Conservation (phyloP, 1,284 basidiomycete genomes). For the Tetrapyrgos nigripes region DNA sequence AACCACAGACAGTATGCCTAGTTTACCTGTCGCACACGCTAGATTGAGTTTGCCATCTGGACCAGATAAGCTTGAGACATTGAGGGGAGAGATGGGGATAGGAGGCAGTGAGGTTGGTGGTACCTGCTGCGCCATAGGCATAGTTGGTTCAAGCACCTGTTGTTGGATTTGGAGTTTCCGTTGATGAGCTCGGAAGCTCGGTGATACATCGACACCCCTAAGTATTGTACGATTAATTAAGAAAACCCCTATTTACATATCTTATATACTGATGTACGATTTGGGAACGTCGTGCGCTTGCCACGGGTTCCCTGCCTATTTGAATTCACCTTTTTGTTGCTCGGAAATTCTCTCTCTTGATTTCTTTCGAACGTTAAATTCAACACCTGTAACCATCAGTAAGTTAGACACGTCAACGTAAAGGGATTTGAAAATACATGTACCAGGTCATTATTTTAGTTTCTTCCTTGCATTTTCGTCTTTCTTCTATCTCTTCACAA, state of each 20-base stretch:
- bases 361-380: no score
- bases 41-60: slow-evolving; percentile 72
- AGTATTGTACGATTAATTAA: no score
- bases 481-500: slow-evolving; percentile 57
- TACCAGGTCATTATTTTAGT: slow-evolving; percentile 52
- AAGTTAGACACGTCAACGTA: neutral
- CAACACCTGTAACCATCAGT: slow-evolving; percentile 47
- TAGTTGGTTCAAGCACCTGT: no score
- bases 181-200: no score
- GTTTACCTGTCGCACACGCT: slow-evolving; percentile 66
- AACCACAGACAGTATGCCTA: slow-evolving; percentile 76
- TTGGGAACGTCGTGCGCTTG: no score
- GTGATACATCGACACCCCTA: no score
- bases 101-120: slow-evolving; percentile 65
- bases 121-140: slow-evolving; percentile 68
- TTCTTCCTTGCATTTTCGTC: slow-evolving; percentile 54
- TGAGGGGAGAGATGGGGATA: slow-evolving; percentile 75
- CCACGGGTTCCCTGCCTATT: no score
- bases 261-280: no score
- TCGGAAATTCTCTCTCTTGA: no score
- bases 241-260: no score
- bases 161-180: no score
- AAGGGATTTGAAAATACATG: slow-evolving; percentile 20
- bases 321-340: no score
- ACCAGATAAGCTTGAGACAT: slow-evolving; percentile 75